Percentiles rank a stretch among this genome's conserved stretches.
Conservation (phyloP, 495 filamentous ascomycete species). For the Tuber aestivum region DNA sequence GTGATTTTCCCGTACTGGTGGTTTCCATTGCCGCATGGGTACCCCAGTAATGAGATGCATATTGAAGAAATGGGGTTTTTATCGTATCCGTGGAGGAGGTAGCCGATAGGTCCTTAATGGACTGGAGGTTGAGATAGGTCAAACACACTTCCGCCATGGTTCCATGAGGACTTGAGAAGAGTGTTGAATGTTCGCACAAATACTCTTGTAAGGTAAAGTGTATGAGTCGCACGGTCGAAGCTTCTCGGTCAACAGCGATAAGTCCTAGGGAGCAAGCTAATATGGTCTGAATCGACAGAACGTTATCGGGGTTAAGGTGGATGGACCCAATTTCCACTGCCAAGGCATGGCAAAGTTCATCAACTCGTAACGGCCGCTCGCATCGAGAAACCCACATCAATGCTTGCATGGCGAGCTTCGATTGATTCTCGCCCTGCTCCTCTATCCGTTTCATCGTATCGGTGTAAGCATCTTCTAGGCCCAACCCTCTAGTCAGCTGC, state of each 20-base stretch:
- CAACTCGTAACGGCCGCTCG: not conserved
- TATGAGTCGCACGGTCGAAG: no score
- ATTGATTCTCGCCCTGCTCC: not conserved
- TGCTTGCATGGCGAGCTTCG: not conserved
- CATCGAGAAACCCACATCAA: not conserved
- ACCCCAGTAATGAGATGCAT: not conserved
- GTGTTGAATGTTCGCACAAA: no score
- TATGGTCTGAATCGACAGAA: not conserved
- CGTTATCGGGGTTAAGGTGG: not conserved
- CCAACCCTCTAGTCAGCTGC: not conserved
- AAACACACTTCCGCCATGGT: no score
- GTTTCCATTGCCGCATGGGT: not conserved
- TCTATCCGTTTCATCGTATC: not conserved
- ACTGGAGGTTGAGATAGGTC: no score
- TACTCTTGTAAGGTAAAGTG: no score
- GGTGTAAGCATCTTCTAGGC: not conserved
- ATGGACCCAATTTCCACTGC: not conserved
- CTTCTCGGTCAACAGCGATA: not conserved
- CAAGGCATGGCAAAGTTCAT: not conserved
- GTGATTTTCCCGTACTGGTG: not conserved
- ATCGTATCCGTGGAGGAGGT: no score
- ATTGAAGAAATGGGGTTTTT: not conserved
- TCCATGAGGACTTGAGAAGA: no score
- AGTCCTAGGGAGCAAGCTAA: not conserved
- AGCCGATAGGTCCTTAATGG: no score